Base-by-base conservation (phyloP, 768 basidiomycete genomes). In the Gloeostereum incarnatum region DNA sequence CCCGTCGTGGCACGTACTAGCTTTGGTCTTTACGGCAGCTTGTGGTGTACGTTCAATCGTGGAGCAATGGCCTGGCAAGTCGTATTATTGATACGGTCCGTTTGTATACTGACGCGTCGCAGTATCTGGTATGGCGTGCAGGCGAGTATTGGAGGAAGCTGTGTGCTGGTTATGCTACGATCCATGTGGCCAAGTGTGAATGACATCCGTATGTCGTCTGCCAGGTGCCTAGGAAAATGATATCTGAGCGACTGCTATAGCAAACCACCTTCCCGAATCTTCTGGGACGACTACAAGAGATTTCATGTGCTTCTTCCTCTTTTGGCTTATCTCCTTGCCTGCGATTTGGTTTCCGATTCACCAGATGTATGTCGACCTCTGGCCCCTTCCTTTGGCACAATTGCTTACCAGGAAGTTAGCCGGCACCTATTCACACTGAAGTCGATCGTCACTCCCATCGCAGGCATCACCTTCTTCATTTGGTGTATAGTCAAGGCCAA, bases 281-380 rank as follows among this genome's bases (percentile, higher is more conserved):
- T 76, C 82, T 42, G 84, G 85, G 31, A 88, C 75, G 22, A 81
- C 67, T 39, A 79, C 81, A n/a, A 69, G 72, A 38, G 76, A 84
- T 59, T 84, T 81, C 47, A 61, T 86, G 62, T 76, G 75, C 47
- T 91, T 91, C 73, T 81, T 91, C 68, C 65, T 91, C 41, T 92
- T 89, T 66, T 90, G 84, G 80, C 60, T 88, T 19, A 68, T 86
- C 26, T 82, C 78, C 22, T 69, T 89, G 21, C 84, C 83, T 6
- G 77, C 79, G 13, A 79, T 88, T 47, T 87, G 81, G 81, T 80
- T 86, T 47, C 85, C 83, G 8, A 76, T 88, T 34, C 84, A 90
- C 62, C 71, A 81, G 50, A 81, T 86, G 80, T 81, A 55, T 41
- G 74, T 59, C 38, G 32, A 29, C 21, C 41, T 25, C 16, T 34